Conservation (phyloP, 306 rosid species). For the Trifolium repens region DNA sequence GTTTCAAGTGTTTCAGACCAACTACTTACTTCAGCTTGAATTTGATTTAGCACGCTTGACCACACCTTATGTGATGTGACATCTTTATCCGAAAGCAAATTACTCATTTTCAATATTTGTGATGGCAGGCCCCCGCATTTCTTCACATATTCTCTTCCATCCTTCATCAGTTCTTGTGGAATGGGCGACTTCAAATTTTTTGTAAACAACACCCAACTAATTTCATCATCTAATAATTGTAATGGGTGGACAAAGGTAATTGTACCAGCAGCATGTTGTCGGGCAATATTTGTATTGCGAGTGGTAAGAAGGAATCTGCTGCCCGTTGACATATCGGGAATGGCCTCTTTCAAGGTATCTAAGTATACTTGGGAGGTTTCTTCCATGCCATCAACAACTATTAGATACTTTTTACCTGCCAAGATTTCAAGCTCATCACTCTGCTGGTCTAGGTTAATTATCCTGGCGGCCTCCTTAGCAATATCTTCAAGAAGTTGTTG, state of each 20-base stretch:
- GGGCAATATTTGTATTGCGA: neutral
- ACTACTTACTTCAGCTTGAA: too few relatives aligned
- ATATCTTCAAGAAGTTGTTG: neutral
- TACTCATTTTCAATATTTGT: neutral
- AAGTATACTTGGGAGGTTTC: neutral
- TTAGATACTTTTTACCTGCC: neutral
- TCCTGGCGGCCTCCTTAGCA: neutral
- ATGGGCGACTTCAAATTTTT: neutral
- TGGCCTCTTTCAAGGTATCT: slow-evolving; percentile 10
- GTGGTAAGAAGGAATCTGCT: slow-evolving; percentile 39
- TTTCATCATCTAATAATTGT: slow-evolving; percentile 33
- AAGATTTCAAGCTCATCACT: too few relatives aligned
- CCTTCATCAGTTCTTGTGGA: neutral
- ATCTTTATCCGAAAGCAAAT: neutral
- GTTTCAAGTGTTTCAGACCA: neutral
- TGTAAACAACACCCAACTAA: slow-evolving; percentile 28
- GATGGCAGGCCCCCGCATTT: slow-evolving; percentile 45
- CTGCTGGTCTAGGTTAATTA: too few relatives aligned
- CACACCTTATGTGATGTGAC: neutral
- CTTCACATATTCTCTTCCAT: neutral
- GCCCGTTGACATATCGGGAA: neutral
- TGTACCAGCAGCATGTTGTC: neutral
- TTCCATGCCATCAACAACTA: slow-evolving; percentile 41
- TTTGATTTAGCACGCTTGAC: too few relatives aligned
- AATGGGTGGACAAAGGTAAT: slow-evolving; percentile 4